These are phyloP conservation scores for Hyaloscypha finlandica DNA, from an alignment of 495 filamentous ascomycete species.

Conservation along the genomic window DNA sequence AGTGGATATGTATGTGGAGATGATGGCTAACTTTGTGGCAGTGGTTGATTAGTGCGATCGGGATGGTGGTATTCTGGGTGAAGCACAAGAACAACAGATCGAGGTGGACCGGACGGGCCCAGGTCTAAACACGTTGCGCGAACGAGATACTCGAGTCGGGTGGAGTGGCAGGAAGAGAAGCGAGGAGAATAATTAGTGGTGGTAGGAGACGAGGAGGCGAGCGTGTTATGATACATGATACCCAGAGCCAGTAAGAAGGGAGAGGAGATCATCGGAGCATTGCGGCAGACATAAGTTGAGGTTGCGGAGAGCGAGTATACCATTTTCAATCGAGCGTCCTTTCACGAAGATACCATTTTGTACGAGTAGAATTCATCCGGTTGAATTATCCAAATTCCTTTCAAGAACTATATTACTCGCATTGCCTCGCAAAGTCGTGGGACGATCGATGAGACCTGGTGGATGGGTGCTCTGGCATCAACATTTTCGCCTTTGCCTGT, in stretches of 20 bases:
- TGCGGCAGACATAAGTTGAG: not conserved
- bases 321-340: slow-evolving; percentile 1
- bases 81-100: slow-evolving; percentile 41
- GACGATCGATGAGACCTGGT: too few species aligned
- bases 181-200: not conserved
- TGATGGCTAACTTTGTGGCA: too few species aligned
- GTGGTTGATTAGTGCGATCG: slow-evolving; percentile 62
- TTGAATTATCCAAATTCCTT: not conserved
- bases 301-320: not conserved
- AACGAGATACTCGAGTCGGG: too few species aligned
- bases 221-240: slow-evolving; percentile 1
- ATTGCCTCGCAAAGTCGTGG: not conserved
- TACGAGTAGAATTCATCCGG: not conserved
- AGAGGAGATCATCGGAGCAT: not conserved
- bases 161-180: not conserved
- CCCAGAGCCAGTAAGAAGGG: not conserved
- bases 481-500: too few species aligned
- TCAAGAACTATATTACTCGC: not conserved
- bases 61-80: slow-evolving; percentile 45
- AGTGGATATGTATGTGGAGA: too few species aligned
- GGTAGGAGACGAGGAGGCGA: not conserved
- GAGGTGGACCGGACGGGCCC: slow-evolving; percentile 52
- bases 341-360: slow-evolving; percentile 9
- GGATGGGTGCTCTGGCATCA: too few species aligned
- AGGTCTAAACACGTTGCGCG: slow-evolving; percentile 32